Conservation (phyloP, 2,329 filamentous ascomycete species). For the Parascedosporium putredinis region DNA sequence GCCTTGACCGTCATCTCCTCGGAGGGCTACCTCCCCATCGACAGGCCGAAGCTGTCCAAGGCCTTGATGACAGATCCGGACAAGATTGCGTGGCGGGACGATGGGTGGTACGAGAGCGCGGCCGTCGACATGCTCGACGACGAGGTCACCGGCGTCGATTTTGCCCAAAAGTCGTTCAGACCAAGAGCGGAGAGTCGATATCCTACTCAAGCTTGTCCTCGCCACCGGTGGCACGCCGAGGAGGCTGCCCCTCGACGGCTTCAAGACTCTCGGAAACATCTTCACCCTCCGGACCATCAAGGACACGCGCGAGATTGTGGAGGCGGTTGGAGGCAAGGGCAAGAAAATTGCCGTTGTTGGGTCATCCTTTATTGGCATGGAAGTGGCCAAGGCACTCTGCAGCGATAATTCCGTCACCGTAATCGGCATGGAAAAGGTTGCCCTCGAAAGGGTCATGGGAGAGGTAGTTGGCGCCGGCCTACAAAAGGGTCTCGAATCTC, state of each 20-base stretch:
- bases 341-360: constrained; percentile 93
- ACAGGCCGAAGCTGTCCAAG: constrained; percentile 93
- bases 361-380: constrained; percentile 96
- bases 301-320: constrained; percentile 67
- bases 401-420: constrained; percentile 78
- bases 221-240: constrained; percentile 76
- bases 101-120: constrained; percentile 63
- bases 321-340: constrained; percentile 67
- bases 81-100: constrained; percentile 68
- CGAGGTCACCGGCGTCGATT: constrained; percentile 67
- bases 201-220: constrained; percentile 82
- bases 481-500: constrained; percentile 68
- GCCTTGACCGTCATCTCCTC: constrained; percentile 72
- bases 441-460: constrained; percentile 80
- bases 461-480: constrained; percentile 71
- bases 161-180: constrained; percentile 64
- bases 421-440: constrained; percentile 77
- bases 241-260: constrained; percentile 67
- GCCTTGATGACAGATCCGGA: constrained; percentile 70
- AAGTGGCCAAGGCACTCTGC: constrained; percentile 74
- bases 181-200: constrained; percentile 59
- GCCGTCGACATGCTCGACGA: constrained; percentile 48
- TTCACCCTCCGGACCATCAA: constrained; percentile 73
- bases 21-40: constrained; percentile 80
- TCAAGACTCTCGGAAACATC: constrained; percentile 79